These are phyloP conservation scores for Scheffersomyces amazonensis DNA, from an alignment of 805 yeast genomes.

Conservation along the genomic window DNA sequence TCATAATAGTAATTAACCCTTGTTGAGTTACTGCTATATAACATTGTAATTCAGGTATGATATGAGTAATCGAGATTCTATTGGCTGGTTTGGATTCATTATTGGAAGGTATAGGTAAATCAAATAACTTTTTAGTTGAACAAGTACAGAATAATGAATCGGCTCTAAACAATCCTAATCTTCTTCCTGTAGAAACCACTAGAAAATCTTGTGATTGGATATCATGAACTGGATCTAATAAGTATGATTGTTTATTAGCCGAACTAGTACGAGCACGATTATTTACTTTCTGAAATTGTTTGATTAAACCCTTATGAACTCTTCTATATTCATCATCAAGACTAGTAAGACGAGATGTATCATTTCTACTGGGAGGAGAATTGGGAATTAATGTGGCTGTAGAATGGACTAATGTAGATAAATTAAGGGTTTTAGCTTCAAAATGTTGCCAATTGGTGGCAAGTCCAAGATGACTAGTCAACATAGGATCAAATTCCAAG, in stretches of 20 bases:
- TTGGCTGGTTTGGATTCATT: conserved; percentile 34
- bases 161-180: conserved; percentile 43
- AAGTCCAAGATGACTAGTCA: conserved; percentile 34
- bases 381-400: not conserved
- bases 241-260: not conserved
- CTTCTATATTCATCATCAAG: conserved; percentile 35
- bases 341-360: conserved; percentile 16
- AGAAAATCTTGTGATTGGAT: conserved; percentile 7
- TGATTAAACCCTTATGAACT: conserved; percentile 20
- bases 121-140: conserved; percentile 43
- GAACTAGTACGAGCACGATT: not conserved
- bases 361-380: conserved; percentile 1
- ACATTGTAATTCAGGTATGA: conserved; percentile 35
- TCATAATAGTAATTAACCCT: conserved; percentile 34
- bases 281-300: not conserved
- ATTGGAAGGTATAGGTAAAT: conserved; percentile 29
- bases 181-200: conserved; percentile 43
- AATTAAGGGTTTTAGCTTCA: conserved; percentile 19
- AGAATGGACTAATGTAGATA: not conserved
- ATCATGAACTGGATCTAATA: not conserved
- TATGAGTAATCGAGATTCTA: conserved; percentile 31
- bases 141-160: conserved; percentile 48
- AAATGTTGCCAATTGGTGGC: conserved; percentile 34
- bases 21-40: conserved; percentile 34
- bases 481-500: conserved; percentile 35